Base-by-base conservation (phyloP, 768 basidiomycete genomes). In the Fibroporia radiculosa region DNA sequence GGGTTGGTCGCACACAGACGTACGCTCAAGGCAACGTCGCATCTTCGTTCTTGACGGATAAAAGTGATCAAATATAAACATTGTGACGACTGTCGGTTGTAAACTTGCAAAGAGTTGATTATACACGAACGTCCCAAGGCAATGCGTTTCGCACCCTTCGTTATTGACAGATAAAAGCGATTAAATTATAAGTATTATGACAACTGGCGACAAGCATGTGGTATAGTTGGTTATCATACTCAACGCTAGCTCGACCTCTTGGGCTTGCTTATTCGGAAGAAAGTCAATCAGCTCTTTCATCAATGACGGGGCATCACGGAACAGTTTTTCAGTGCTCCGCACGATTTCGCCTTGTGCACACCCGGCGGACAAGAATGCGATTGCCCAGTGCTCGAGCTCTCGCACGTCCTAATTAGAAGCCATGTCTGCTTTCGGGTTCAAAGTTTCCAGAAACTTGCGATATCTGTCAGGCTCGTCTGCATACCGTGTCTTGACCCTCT, bases 401-500 rank as follows among this genome's bases (percentile, higher is more conserved):
- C 73, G 69, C 47, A 77, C 73, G 35, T 71, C 68, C 27, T 73
- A 72, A 16, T 62, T 55, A 4, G 37, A 26, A 13, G 27, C n/a
- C 25, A 32, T 23, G 16, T 32, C 33, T 20, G 38, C 10, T 22
- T 31, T 35, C 3, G 42, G 42, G 25, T 28, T 35, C 2, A 92
- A 65, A 42, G 90, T 82, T 54, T 85, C 84, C 22, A 90, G 63
- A 56, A 91, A 91, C 52, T 80, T 76, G 43, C 77, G 75, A 52
- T 90, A 91, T 4, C 86, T 92, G 13, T 92, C 90, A 0, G 89
- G 77, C 50, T 95, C 88, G 44, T 66, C 62, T 22, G 63, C 61
- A 64, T 90, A 96, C 13, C 92, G 81, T 47, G 85, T 83, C 63
- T 96, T 97, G 65, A 98, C 96, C 66, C 92, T 92, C 66, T 93